Conservation (phyloP, 805 yeast genomes). For the Yarrowia sp. region DNA sequence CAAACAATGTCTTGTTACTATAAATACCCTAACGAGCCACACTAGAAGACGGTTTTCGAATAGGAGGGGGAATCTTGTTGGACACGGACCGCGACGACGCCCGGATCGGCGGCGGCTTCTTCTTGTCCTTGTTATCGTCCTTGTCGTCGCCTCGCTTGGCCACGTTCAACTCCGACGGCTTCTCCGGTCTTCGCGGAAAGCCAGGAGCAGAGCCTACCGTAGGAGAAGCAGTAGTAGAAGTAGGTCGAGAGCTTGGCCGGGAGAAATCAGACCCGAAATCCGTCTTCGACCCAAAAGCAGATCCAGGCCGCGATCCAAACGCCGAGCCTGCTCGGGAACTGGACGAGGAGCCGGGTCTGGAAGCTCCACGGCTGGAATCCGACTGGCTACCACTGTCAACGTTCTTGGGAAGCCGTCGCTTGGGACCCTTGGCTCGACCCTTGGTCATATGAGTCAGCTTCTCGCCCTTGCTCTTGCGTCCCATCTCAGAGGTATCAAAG, state of each 20-base stretch:
- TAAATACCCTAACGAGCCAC: slow-evolving; percentile 20
- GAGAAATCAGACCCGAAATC: not conserved
- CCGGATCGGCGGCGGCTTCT: slow-evolving; percentile 28
- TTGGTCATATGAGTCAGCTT: slow-evolving; percentile 37
- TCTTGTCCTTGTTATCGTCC: not conserved
- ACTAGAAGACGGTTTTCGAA: slow-evolving; percentile 17
- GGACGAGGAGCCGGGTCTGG: not conserved
- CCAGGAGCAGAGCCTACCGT: not conserved
- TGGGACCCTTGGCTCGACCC: slow-evolving; percentile 41
- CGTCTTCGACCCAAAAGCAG: not conserved
- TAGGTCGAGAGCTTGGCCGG: not conserved
- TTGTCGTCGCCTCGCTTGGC: slow-evolving; percentile 17
- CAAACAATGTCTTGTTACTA: no score
- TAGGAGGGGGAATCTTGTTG: slow-evolving; percentile 23
- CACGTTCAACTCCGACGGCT: slow-evolving; percentile 8
- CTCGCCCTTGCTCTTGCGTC: slow-evolving; percentile 20
- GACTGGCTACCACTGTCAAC: not conserved
- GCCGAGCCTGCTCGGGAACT: not conserved
- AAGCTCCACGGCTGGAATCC: not conserved
- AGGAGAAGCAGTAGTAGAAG: not conserved
- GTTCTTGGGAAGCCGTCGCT: slow-evolving; percentile 39
- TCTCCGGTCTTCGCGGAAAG: not conserved
- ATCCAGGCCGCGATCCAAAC: not conserved
- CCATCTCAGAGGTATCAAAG: slow-evolving; percentile 27
- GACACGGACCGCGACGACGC: slow-evolving; percentile 30